Evolutionary conservation across 768 basidiomycete genomes (phyloP).

Genomic region (Grammothele lineata): DNA sequence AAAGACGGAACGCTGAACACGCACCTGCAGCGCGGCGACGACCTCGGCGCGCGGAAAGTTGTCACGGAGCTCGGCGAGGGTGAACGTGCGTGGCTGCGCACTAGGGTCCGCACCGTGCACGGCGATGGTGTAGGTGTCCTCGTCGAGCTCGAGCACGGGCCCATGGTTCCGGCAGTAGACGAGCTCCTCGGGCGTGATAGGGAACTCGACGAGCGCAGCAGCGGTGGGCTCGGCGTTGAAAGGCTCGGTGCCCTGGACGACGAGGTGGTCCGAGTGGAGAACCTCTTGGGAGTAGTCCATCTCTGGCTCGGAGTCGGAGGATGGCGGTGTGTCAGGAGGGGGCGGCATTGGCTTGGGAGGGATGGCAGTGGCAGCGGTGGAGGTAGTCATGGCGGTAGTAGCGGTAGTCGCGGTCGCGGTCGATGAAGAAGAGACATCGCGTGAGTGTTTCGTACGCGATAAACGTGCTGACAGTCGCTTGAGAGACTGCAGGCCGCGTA

Average conservation of each 20-base stretch:
- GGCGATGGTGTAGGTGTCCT: slow-evolving; percentile 24
- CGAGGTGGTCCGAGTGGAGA: slow-evolving; percentile 42
- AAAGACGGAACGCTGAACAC: not conserved
- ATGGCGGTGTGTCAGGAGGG: not conserved
- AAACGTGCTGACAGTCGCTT: too few species aligned
- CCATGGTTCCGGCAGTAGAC: slow-evolving; percentile 74
- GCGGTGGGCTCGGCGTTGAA: slow-evolving; percentile 69
- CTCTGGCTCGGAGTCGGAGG: not conserved
- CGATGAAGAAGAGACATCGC: too few species aligned
- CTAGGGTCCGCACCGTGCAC: slow-evolving; percentile 23
- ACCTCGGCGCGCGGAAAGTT: slow-evolving; percentile 34
- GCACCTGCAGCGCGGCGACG: slow-evolving; percentile 26
- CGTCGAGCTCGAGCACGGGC: slow-evolving; percentile 47
- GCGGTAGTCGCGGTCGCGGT: not conserved
- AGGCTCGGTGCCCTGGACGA: slow-evolving; percentile 44
- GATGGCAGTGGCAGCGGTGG: not conserved
- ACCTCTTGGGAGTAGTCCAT: slow-evolving; percentile 35
- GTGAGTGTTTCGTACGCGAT: too few species aligned
- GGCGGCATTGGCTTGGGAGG: not conserved
- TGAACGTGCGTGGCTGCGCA: slow-evolving; percentile 24
- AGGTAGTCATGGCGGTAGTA: not conserved
- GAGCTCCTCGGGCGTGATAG: slow-evolving; percentile 58
- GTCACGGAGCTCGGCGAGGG: slow-evolving; percentile 36
- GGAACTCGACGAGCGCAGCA: slow-evolving; percentile 51
- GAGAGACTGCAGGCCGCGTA: too few species aligned